Conservation (phyloP, 805 yeast genomes). For the Candida ovalis region DNA sequence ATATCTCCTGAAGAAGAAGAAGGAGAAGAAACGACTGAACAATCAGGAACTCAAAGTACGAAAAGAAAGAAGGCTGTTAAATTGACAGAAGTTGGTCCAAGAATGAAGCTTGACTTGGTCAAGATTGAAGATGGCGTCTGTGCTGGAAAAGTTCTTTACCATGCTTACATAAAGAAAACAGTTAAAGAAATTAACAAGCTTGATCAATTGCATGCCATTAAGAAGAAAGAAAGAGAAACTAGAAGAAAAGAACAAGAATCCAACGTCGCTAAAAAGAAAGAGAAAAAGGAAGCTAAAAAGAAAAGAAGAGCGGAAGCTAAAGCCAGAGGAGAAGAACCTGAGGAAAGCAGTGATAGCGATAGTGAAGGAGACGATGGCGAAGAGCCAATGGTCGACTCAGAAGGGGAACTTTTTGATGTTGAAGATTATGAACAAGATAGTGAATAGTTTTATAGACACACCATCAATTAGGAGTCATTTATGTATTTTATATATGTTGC, state of each 20-base stretch:
- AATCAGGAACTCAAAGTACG: constrained; percentile 10
- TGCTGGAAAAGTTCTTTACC: constrained; percentile 83
- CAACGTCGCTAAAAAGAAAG: constrained; percentile 71
- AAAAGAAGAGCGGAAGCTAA: constrained; percentile 49
- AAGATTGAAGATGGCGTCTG: constrained; percentile 94
- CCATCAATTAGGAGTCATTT: neutral
- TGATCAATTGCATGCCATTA: constrained; percentile 63
- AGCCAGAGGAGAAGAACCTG: constrained; percentile 36
- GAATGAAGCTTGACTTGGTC: constrained; percentile 67
- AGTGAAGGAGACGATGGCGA: constrained; percentile 24
- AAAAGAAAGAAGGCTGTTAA: constrained; percentile 79
- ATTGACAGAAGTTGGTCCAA: constrained; percentile 89
- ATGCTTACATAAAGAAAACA: constrained; percentile 63
- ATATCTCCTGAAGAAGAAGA: constrained; percentile 14
- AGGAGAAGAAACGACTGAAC: constrained; percentile 9
- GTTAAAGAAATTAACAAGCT: constrained; percentile 54
- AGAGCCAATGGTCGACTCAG: constrained; percentile 17
- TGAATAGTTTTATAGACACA: neutral
- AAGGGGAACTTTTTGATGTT: constrained; percentile 25
- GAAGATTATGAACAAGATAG: constrained; percentile 12
- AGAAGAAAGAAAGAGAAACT: constrained; percentile 58
- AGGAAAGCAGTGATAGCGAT: constrained; percentile 26
- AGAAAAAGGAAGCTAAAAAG: constrained; percentile 68
- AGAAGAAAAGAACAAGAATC: constrained; percentile 77
- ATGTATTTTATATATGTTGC: neutral